A percentile compares a stretch with the other conserved stretches of the same genome.
Evolutionary conservation across 257 asterid species (phyloP).

Genomic region (Paulownia fortunei): DNA sequence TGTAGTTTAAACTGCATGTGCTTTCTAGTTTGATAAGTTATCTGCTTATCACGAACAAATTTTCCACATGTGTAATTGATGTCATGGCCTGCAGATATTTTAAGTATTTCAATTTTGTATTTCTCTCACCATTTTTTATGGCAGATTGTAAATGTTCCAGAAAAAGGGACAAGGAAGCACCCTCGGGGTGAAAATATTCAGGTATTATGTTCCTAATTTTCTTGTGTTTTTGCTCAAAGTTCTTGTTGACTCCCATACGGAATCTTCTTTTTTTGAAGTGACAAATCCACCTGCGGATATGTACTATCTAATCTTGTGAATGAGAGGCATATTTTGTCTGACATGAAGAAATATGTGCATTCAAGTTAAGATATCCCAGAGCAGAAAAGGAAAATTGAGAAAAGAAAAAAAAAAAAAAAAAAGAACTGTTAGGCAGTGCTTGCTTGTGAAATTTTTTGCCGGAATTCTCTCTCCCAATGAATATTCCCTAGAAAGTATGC

Average conservation of each 20-base stretch:
- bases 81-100: neutral
- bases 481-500: no score
- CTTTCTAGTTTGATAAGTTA: neutral
- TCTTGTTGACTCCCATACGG: slow-evolving; percentile 6
- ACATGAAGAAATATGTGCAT: slow-evolving; percentile 2
- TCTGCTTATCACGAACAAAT: slow-evolving; percentile 17
- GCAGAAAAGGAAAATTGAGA: slow-evolving; percentile 1
- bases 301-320: slow-evolving; percentile 17
- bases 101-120: slow-evolving; percentile 10
- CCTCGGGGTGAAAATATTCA: slow-evolving; percentile 92
- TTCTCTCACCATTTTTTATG: slow-evolving; percentile 30
- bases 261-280: slow-evolving; percentile 25
- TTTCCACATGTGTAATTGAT: slow-evolving; percentile 3
- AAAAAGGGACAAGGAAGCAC: slow-evolving; percentile 93
- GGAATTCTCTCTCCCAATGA: no score
- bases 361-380: neutral
- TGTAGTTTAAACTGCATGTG: slow-evolving; percentile 16
- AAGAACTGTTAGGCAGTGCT: neutral
- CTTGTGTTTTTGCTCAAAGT: slow-evolving; percentile 27
- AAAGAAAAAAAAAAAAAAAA: neutral
- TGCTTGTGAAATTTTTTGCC: no score
- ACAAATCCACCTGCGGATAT: slow-evolving; percentile 13
- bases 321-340: slow-evolving; percentile 4
- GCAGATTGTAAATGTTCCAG: slow-evolving; percentile 95
- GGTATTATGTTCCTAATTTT: slow-evolving; percentile 48